phyloP scores from a whole-genome alignment of 768 basidiomycete species.

The Phylloporus sp. region DNA sequence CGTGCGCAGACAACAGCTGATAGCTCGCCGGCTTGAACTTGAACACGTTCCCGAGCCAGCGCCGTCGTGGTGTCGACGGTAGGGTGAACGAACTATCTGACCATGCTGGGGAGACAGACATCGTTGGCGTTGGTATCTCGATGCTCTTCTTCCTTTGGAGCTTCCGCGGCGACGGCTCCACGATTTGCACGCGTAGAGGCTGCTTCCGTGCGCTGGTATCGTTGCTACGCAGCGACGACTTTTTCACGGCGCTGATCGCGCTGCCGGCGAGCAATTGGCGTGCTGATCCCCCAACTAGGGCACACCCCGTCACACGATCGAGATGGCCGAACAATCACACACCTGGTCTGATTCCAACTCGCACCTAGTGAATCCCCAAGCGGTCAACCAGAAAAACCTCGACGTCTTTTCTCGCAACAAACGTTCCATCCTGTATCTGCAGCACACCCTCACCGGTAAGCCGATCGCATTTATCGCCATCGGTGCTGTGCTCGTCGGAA shows the following conservation, averaged over 20 bases:
- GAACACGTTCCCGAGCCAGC: slow-evolving; percentile 89
- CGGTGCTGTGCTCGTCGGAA: slow-evolving; percentile 78
- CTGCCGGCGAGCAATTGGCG: too few relatives aligned
- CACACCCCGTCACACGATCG: too few relatives aligned
- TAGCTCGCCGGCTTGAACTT: slow-evolving; percentile 69
- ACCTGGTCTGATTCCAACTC: not conserved
- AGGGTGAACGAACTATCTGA: slow-evolving; percentile 44
- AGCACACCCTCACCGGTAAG: slow-evolving; percentile 40
- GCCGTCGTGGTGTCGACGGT: slow-evolving; percentile 46
- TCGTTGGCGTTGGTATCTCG: slow-evolving; percentile 14
- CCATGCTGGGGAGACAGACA: slow-evolving; percentile 36
- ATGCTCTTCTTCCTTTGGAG: slow-evolving; percentile 29
- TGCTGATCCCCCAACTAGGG: too few relatives aligned
- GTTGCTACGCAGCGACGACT: slow-evolving; percentile 41
- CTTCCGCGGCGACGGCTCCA: slow-evolving; percentile 43
- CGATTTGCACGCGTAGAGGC: slow-evolving; percentile 44
- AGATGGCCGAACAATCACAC: too few relatives aligned
- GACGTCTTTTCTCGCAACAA: slow-evolving; percentile 64
- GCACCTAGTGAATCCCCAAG: slow-evolving; percentile 71
- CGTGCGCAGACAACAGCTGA: slow-evolving; percentile 52
- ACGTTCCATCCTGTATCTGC: slow-evolving; percentile 51
- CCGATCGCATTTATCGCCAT: slow-evolving; percentile 67
- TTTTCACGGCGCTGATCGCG: slow-evolving; percentile 35
- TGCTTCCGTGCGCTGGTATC: slow-evolving; percentile 14
- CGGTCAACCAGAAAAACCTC: slow-evolving; percentile 60